These are phyloP conservation scores for Russula sp. DNA, from an alignment of 768 basidiomycete genomes.

Conservation along the genomic window DNA sequence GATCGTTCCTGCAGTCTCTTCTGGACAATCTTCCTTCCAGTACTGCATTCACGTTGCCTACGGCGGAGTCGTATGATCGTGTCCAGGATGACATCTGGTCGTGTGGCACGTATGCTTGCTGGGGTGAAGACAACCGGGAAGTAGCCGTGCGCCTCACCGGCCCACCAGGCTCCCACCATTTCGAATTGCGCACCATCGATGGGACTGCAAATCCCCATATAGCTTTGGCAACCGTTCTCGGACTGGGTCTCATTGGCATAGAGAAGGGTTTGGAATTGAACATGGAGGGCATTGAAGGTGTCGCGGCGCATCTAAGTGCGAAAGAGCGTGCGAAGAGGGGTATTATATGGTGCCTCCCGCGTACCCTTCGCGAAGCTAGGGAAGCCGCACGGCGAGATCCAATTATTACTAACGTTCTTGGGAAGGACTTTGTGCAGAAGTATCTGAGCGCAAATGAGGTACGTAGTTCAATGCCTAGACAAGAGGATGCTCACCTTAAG, in stretches of 20 bases:
- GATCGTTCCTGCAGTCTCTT: slow-evolving; percentile 57
- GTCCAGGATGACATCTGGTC: slow-evolving; percentile 63
- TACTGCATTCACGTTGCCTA: slow-evolving; percentile 53
- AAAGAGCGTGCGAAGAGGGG: slow-evolving; percentile 42
- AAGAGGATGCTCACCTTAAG: not conserved
- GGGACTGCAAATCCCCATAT: slow-evolving; percentile 61
- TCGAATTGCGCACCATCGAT: slow-evolving; percentile 58
- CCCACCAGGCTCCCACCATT: slow-evolving; percentile 47
- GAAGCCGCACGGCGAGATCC: slow-evolving; percentile 34
- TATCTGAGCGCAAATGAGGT: slow-evolving; percentile 50
- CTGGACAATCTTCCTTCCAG: slow-evolving; percentile 53
- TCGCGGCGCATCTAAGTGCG: slow-evolving; percentile 41
- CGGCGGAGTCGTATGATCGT: slow-evolving; percentile 54
- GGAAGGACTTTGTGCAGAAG: slow-evolving; percentile 39
- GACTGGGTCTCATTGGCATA: slow-evolving; percentile 51
- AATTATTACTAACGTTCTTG: slow-evolving; percentile 38
- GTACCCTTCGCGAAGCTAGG: slow-evolving; percentile 46
- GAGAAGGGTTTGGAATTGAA: slow-evolving; percentile 33
- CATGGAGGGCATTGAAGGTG: slow-evolving; percentile 34
- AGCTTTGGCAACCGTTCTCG: slow-evolving; percentile 50
- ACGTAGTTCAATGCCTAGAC: not conserved
- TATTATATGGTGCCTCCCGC: slow-evolving; percentile 46
- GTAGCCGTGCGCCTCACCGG: slow-evolving; percentile 50
- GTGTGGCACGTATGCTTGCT: slow-evolving; percentile 63
- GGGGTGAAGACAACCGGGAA: slow-evolving; percentile 69